These are phyloP conservation scores for Aspergillus sp. DNA, from an alignment of 2,329 filamentous ascomycete species.

Conservation along the genomic window DNA sequence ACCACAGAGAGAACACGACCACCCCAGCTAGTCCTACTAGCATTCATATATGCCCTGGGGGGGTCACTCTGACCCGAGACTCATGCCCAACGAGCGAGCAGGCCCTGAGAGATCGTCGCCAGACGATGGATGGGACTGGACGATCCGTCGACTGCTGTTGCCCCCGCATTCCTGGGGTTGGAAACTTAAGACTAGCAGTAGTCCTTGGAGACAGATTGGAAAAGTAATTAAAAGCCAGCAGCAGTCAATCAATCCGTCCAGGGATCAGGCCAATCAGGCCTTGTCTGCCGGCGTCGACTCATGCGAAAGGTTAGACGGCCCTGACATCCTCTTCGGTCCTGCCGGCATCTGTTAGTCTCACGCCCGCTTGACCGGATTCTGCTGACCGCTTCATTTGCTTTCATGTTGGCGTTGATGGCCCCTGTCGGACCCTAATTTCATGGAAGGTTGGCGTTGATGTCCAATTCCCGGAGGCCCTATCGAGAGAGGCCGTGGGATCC, in stretches of 20 bases:
- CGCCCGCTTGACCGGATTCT: background rate
- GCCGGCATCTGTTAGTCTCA: background rate
- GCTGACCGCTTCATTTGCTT: background rate
- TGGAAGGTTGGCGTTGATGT: background rate
- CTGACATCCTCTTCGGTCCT: background rate
- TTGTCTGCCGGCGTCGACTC: background rate
- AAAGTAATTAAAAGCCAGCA: background rate
- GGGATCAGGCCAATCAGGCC: background rate
- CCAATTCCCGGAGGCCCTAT: background rate
- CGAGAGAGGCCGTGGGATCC: background rate
- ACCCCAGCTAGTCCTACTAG: background rate
- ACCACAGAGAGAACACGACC: background rate
- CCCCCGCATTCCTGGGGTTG: conserved; percentile 8
- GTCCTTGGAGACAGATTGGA: background rate
- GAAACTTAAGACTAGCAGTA: background rate
- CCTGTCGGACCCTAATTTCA: background rate
- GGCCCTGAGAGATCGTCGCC: conserved; percentile 15
- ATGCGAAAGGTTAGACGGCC: background rate
- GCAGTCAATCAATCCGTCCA: background rate
- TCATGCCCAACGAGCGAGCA: background rate
- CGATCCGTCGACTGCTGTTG: background rate
- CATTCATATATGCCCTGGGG: background rate
- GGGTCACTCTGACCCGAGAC: background rate
- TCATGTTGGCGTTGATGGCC: background rate
- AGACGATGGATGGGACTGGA: background rate